Conservation (phyloP, 2,329 filamentous ascomycete genomes). For the Ascochyta fabae region DNA sequence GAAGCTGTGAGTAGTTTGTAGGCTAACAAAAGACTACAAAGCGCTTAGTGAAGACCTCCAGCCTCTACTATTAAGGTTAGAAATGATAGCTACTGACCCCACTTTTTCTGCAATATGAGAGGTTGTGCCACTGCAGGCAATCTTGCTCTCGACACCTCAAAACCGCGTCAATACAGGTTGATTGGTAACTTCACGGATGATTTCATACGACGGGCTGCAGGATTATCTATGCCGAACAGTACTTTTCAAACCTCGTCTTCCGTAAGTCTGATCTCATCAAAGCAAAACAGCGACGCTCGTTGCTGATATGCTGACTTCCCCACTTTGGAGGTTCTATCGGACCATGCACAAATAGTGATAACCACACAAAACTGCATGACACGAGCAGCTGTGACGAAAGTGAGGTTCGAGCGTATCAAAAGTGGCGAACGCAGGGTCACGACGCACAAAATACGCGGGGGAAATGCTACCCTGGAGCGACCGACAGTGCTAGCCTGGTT, state of each 20-base stretch:
- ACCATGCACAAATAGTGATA: slow-evolving; percentile 16
- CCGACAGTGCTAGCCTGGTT: slow-evolving; percentile 9
- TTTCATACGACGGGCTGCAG: background rate
- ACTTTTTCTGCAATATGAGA: too few relatives aligned
- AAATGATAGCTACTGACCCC: too few relatives aligned
- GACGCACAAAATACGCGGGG: slow-evolving; percentile 8
- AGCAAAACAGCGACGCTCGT: slow-evolving; percentile 3
- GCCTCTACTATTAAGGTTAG: too few relatives aligned
- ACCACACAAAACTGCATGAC: slow-evolving; percentile 3
- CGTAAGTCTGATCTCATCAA: background rate
- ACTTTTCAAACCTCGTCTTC: background rate
- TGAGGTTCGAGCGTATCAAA: slow-evolving; percentile 13
- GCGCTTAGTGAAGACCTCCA: too few relatives aligned
- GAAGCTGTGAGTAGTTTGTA: too few relatives aligned
- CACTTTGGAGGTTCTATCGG: slow-evolving; percentile 13
- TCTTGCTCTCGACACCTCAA: background rate
- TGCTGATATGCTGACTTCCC: slow-evolving; percentile 16
- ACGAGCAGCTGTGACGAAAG: slow-evolving; percentile 5
- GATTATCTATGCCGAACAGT: background rate
- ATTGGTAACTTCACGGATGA: background rate
- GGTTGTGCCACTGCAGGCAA: background rate
- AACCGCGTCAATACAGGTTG: background rate
- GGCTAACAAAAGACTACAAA: too few relatives aligned
- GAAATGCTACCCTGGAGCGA: slow-evolving; percentile 23
- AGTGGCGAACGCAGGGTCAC: slow-evolving; percentile 1